Evolutionary conservation across 164 flowering plant genomes (phyloP).

Genomic region (Amborella trichopoda): DNA sequence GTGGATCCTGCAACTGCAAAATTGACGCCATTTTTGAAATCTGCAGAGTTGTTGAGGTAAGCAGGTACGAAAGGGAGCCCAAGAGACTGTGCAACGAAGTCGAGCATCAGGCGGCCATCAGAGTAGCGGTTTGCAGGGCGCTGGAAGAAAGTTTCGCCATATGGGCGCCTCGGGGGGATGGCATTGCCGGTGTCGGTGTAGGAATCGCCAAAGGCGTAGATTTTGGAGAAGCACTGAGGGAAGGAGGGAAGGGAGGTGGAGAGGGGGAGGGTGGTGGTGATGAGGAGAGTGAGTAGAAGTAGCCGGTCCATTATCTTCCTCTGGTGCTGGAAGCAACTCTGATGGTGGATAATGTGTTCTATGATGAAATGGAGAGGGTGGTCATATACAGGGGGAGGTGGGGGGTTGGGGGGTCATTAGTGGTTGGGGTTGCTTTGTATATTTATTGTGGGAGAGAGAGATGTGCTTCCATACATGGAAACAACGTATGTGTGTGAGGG

Average conservation of each 20-base stretch:
- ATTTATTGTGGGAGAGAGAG: too few relatives aligned
- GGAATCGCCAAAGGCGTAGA: constrained; percentile 72
- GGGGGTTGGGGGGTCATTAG: too few relatives aligned
- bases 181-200: constrained; percentile 75
- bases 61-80: constrained; percentile 46
- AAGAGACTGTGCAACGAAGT: constrained; percentile 37
- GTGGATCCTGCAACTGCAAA: constrained; percentile 71
- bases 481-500: too few relatives aligned
- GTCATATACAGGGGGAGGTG: too few relatives aligned
- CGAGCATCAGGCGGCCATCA: constrained; percentile 55
- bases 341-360: too few relatives aligned
- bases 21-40: constrained; percentile 39
- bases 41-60: constrained; percentile 10
- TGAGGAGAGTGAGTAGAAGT: too few relatives aligned
- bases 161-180: constrained; percentile 23
- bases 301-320: too few relatives aligned
- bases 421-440: too few relatives aligned
- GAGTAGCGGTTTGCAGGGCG: constrained; percentile 35
- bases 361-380: too few relatives aligned
- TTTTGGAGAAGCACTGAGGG: constrained; percentile 20
- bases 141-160: constrained; percentile 28
- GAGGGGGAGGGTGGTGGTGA: too few relatives aligned
- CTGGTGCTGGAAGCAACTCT: too few relatives aligned
- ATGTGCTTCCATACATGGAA: too few relatives aligned
- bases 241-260: background rate